phyloP scores from a whole-genome alignment of 2,329 filamentous ascomycete species.

The Eutypa lata region DNA sequence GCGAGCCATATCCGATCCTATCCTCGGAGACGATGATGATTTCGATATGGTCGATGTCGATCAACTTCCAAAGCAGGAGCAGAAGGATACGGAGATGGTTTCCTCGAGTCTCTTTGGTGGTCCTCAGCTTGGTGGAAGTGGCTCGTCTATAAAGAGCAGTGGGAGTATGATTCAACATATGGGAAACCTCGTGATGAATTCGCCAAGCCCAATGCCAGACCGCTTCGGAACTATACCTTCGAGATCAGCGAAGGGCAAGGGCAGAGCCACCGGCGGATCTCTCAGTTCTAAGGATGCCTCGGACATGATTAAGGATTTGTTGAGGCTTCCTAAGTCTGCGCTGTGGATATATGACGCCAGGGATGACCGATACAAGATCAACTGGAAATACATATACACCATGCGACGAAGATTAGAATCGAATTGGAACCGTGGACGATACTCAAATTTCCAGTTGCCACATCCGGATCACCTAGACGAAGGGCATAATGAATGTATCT shows the following conservation, averaged over 20 bases:
- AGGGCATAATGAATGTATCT: slow-evolving; percentile 88
- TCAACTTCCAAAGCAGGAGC: slow-evolving; percentile 23
- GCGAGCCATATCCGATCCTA: slow-evolving; percentile 44
- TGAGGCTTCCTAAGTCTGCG: slow-evolving; percentile 38
- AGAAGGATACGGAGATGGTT: slow-evolving; percentile 17
- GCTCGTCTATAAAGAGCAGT: slow-evolving; percentile 24
- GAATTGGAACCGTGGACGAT: slow-evolving; percentile 86
- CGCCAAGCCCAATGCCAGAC: slow-evolving; percentile 28
- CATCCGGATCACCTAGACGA: slow-evolving; percentile 78
- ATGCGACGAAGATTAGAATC: slow-evolving; percentile 80
- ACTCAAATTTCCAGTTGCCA: slow-evolving; percentile 83
- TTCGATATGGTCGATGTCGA: slow-evolving; percentile 44
- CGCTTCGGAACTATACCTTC: slow-evolving; percentile 19
- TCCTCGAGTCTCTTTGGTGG: slow-evolving; percentile 24
- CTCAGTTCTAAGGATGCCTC: slow-evolving; percentile 5
- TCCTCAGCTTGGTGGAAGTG: slow-evolving; percentile 18
- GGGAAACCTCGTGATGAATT: slow-evolving; percentile 33
- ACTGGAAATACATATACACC: slow-evolving; percentile 92
- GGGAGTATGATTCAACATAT: slow-evolving; percentile 24
- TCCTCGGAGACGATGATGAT: slow-evolving; percentile 42
- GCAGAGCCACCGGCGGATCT: slow-evolving; percentile 28
- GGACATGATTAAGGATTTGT: slow-evolving; percentile 7
- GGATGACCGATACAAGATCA: slow-evolving; percentile 61
- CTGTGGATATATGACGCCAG: slow-evolving; percentile 50
- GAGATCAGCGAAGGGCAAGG: slow-evolving; percentile 31